Percentiles rank a stretch among this genome's conserved stretches.
Conservation (phyloP, 2,329 filamentous ascomycete genomes). For the Dactylellina sp. region DNA sequence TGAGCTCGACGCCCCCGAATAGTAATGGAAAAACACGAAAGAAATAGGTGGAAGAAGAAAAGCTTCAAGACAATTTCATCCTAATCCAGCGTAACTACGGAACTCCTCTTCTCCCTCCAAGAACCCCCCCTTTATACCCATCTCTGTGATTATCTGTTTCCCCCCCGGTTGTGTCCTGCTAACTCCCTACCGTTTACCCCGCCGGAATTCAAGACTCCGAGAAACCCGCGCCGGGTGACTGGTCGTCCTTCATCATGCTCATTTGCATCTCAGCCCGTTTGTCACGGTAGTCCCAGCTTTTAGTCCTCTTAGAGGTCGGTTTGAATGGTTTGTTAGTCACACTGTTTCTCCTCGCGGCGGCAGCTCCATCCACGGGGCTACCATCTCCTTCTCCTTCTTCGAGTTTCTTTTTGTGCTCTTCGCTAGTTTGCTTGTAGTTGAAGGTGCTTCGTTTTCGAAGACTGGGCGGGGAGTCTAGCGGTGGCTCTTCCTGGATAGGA, state of each 20-base stretch:
- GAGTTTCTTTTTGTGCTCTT: slow-evolving; percentile 42
- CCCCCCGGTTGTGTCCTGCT: too few relatives aligned
- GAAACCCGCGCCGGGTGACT: slow-evolving; percentile 21
- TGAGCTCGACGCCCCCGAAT: not conserved
- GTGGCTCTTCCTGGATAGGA: not conserved
- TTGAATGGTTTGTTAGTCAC: slow-evolving; percentile 51
- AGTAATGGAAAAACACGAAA: not conserved
- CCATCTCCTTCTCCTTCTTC: slow-evolving; percentile 1
- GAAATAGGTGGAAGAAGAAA: not conserved
- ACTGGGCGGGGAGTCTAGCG: slow-evolving; percentile 36
- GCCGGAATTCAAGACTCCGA: slow-evolving; percentile 29
- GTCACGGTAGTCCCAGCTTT: slow-evolving; percentile 50
- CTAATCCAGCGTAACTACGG: not conserved
- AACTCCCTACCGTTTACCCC: slow-evolving; percentile 3
- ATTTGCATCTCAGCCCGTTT: slow-evolving; percentile 49
- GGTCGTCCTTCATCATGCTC: slow-evolving; percentile 13
- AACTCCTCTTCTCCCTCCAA: not conserved
- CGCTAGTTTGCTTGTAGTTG: slow-evolving; percentile 41
- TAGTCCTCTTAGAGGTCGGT: slow-evolving; percentile 38
- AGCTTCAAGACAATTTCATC: not conserved
- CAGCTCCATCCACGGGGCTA: not conserved
- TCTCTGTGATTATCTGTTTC: too few relatives aligned
- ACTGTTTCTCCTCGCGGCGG: slow-evolving; percentile 28
- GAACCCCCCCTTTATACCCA: not conserved
- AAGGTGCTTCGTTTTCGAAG: slow-evolving; percentile 34